A percentile compares a stretch with the other conserved stretches of the same genome.
Evolutionary conservation across 2,329 filamentous ascomycete species (phyloP).

Genomic region (Hortaea sp.): DNA sequence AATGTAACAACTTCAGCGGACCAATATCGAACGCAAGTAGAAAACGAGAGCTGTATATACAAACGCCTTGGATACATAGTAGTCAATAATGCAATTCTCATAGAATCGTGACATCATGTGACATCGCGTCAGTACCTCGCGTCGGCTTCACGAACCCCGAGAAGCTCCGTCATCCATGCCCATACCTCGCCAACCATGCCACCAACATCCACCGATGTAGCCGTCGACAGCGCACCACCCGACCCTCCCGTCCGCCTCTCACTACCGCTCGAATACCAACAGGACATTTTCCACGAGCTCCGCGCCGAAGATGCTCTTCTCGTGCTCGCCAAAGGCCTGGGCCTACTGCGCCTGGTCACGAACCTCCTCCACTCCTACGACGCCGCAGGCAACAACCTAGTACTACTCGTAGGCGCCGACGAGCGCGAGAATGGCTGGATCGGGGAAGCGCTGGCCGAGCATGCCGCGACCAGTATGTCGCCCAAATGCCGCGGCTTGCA

Average conservation of each 20-base stretch:
- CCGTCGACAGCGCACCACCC: neutral
- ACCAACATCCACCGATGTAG: neutral
- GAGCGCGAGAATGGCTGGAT: conserved; percentile 96
- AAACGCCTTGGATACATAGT: too few relatives aligned
- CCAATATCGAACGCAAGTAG: too few relatives aligned
- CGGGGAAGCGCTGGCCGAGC: conserved; percentile 88
- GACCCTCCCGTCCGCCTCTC: conserved; percentile 63
- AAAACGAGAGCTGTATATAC: too few relatives aligned
- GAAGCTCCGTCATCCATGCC: neutral
- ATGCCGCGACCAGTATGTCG: conserved; percentile 79
- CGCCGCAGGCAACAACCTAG: conserved; percentile 84
- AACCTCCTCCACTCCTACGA: conserved; percentile 96
- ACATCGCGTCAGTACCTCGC: neutral
- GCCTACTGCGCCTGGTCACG: conserved; percentile 83
- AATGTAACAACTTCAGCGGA: too few relatives aligned
- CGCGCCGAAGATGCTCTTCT: conserved; percentile 88
- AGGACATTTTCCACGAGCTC: conserved; percentile 85
- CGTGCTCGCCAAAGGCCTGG: conserved; percentile 81
- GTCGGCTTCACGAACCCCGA: neutral
- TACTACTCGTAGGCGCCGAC: conserved; percentile 79
- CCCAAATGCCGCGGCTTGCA: conserved; percentile 75
- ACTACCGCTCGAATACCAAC: conserved; percentile 79
- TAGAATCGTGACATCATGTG: neutral
- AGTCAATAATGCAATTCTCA: too few relatives aligned
- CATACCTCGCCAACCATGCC: neutral